phyloP scores from a whole-genome alignment of 495 filamentous ascomycete genomes.

The Glonium stellatum region DNA sequence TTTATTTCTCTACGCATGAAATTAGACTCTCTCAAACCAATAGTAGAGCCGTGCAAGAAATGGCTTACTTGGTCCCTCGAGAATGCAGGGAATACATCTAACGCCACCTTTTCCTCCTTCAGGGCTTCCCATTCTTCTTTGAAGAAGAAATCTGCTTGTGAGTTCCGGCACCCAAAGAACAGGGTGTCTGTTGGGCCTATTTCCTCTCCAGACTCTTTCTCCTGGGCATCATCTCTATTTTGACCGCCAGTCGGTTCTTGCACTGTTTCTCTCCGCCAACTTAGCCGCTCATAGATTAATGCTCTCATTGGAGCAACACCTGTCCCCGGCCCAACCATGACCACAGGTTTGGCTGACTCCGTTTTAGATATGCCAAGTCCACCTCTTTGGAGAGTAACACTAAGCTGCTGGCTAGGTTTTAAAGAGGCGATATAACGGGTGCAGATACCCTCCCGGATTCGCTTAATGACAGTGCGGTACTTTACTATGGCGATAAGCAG shows the following conservation, averaged over 20 bases:
- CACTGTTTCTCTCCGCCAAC: conserved; percentile 36
- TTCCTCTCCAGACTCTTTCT: conserved; percentile 28
- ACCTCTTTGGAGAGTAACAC: conserved; percentile 52
- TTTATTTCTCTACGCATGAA: conserved; percentile 45
- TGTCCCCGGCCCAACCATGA: conserved; percentile 85
- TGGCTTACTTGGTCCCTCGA: conserved; percentile 60
- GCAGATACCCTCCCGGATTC: conserved; percentile 79
- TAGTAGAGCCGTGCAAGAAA: background rate
- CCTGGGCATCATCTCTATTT: background rate
- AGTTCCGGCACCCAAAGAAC: conserved; percentile 77
- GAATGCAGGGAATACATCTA: conserved; percentile 70
- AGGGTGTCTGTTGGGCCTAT: conserved; percentile 39
- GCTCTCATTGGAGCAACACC: conserved; percentile 84
- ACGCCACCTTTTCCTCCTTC: conserved; percentile 2
- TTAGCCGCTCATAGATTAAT: conserved; percentile 61
- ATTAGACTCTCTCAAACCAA: background rate
- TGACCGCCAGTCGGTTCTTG: too few species aligned
- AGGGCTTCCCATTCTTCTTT: conserved; percentile 59
- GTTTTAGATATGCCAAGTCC: conserved; percentile 44
- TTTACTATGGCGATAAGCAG: conserved; percentile 86
- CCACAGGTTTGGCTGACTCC: conserved; percentile 50
- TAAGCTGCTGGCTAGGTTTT: conserved; percentile 47
- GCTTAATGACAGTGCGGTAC: conserved; percentile 82
- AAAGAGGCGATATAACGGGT: conserved; percentile 75
- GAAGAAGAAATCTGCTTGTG: conserved; percentile 70